phyloP scores from a whole-genome alignment of 139 green algal species.

The Chlorella sp. region DNA sequence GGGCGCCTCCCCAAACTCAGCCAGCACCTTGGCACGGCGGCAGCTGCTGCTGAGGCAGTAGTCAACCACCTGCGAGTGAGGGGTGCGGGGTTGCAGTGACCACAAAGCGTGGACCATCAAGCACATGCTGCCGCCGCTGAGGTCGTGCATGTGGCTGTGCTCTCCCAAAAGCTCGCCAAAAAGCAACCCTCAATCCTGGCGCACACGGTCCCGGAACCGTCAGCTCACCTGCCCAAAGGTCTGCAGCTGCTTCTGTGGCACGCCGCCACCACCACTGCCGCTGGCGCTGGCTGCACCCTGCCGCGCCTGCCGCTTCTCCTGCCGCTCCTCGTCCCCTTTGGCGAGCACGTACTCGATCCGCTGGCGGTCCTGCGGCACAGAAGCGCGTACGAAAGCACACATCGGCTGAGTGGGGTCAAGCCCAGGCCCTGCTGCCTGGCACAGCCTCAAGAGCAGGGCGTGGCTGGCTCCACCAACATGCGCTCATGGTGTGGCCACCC shows the following conservation, averaged over 20 bases:
- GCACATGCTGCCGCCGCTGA: too few relatives aligned
- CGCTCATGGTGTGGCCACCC: too few relatives aligned
- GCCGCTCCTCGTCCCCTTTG: conserved; percentile 26
- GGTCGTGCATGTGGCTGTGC: not conserved
- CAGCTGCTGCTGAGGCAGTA: conserved; percentile 52
- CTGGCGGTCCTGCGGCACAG: too few relatives aligned
- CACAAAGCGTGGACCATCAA: not conserved
- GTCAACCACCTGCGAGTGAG: conserved; percentile 50
- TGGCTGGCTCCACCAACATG: too few relatives aligned
- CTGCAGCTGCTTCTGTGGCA: conserved; percentile 1
- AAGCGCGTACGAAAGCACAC: too few relatives aligned
- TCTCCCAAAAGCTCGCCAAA: not conserved
- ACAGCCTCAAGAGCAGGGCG: too few relatives aligned
- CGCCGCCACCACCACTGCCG: not conserved
- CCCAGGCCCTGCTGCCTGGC: too few relatives aligned
- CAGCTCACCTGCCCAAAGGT: conserved; percentile 27
- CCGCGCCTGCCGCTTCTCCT: not conserved
- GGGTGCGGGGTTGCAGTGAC: not conserved
- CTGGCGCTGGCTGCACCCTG: not conserved
- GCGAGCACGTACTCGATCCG: conserved; percentile 36
- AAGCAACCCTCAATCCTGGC: too few relatives aligned
- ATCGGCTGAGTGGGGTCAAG: too few relatives aligned
- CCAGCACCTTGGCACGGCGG: conserved; percentile 58
- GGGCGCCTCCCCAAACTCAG: conserved; percentile 69
- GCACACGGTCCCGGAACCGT: not conserved